Evolutionary conservation across 495 filamentous ascomycete genomes (phyloP).

Genomic region (Podospora pseudocomata): DNA sequence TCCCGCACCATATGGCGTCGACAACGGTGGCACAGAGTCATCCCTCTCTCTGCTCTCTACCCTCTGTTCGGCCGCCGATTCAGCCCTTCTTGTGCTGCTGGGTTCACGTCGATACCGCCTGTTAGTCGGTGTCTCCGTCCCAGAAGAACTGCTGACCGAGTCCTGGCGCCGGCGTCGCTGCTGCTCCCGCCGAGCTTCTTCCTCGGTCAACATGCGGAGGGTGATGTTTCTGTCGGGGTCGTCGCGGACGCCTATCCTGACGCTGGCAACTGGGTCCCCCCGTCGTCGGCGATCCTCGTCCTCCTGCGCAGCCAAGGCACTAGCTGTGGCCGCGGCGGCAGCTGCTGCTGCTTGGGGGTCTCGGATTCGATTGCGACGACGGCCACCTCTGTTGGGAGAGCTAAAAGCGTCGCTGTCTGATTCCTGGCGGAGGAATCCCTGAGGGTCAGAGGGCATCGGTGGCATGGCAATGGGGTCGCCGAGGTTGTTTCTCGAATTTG

Average conservation of each 20-base stretch:
- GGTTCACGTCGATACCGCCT: constrained; percentile 44
- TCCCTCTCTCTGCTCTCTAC: constrained; percentile 25
- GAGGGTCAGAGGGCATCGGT: constrained; percentile 49
- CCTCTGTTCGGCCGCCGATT: constrained; percentile 39
- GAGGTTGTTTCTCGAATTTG: constrained; percentile 34
- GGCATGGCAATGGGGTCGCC: constrained; percentile 44
- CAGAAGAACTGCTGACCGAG: constrained; percentile 48
- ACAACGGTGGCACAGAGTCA: constrained; percentile 36
- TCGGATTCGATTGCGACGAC: constrained; percentile 36
- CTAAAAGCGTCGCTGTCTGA: constrained; percentile 57
- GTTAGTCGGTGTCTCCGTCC: constrained; percentile 39
- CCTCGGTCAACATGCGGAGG: constrained; percentile 71
- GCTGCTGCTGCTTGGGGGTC: constrained; percentile 48
- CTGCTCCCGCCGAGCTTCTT: constrained; percentile 59
- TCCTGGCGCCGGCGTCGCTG: constrained; percentile 38
- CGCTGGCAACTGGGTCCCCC: constrained; percentile 49
- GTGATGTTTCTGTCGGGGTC: constrained; percentile 75
- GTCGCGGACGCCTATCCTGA: constrained; percentile 76
- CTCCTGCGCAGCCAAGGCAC: constrained; percentile 37
- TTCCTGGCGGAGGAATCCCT: constrained; percentile 56
- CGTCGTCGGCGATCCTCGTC: constrained; percentile 37
- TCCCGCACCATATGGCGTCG: constrained; percentile 39
- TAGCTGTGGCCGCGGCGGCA: constrained; percentile 49
- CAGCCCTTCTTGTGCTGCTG: constrained; percentile 34
- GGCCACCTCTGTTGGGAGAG: constrained; percentile 39